Percentiles rank a stretch among this genome's conserved stretches.
Evolutionary conservation across 2,329 filamentous ascomycete species (phyloP).

Genomic region (Lasiodiplodia theobromae): DNA sequence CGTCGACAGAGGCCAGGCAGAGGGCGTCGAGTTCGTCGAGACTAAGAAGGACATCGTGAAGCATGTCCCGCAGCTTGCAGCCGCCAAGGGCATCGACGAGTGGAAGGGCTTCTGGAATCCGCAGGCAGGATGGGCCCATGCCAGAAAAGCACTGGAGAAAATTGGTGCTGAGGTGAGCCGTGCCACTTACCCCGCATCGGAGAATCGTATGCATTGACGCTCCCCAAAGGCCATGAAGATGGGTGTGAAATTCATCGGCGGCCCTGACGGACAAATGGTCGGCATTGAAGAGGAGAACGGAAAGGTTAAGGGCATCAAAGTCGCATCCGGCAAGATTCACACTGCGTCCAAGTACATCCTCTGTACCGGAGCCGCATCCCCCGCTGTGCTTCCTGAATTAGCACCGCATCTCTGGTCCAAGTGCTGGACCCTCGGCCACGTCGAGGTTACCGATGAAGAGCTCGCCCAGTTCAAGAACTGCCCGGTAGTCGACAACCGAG

Average conservation of each 20-base stretch:
- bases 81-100: slow-evolving; percentile 27
- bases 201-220: not conserved
- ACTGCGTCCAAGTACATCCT: slow-evolving; percentile 33
- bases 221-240: slow-evolving; percentile 27
- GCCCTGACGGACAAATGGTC: slow-evolving; percentile 32
- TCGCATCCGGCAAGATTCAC: slow-evolving; percentile 31
- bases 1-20: slow-evolving; percentile 24
- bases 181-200: slow-evolving; percentile 31
- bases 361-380: slow-evolving; percentile 32
- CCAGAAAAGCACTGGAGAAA: slow-evolving; percentile 30
- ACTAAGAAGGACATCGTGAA: slow-evolving; percentile 29
- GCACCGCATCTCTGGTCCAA: slow-evolving; percentile 35
- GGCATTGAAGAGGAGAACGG: slow-evolving; percentile 29
- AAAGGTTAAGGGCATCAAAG: slow-evolving; percentile 28
- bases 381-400: slow-evolving; percentile 33
- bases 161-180: slow-evolving; percentile 33
- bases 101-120: slow-evolving; percentile 38
- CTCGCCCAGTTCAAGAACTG: slow-evolving; percentile 36
- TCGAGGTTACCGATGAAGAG: slow-evolving; percentile 40
- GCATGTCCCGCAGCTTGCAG: slow-evolving; percentile 31
- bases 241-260: slow-evolving; percentile 32
- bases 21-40: slow-evolving; percentile 31
- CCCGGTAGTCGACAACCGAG: slow-evolving; percentile 38
- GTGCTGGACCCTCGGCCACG: slow-evolving; percentile 38
- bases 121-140: slow-evolving; percentile 36